A percentile compares a stretch with the other conserved stretches of the same genome.
These are phyloP conservation scores for Trifolium dubium DNA, from an alignment of 306 rosid genomes.

Conservation along the genomic window DNA sequence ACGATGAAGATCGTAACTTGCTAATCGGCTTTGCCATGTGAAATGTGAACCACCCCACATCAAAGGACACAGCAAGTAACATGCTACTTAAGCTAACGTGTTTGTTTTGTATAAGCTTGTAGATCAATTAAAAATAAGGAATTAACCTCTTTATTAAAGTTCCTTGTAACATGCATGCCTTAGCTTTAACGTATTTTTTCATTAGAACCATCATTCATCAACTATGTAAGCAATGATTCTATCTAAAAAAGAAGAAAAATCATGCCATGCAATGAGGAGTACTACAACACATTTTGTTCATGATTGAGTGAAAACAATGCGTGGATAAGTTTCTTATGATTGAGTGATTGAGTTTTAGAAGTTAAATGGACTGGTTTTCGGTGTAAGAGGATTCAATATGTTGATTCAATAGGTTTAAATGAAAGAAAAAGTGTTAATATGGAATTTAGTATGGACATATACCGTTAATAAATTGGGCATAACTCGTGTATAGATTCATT, in stretches of 20 bases:
- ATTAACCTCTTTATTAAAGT: background rate
- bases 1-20: background rate
- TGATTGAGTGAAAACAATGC: no score
- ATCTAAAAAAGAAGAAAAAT: no score
- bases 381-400: no score
- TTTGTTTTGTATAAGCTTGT: background rate
- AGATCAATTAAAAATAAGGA: background rate
- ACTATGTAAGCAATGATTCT: background rate
- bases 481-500: no score
- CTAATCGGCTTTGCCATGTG: slow-evolving; percentile 9
- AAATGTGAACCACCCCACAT: background rate
- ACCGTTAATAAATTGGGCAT: no score
- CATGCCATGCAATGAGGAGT: background rate
- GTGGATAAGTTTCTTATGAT: no score
- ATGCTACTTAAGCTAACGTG: slow-evolving; percentile 17
- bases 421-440: no score
- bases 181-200: background rate
- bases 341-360: no score
- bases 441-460: no score
- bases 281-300: no score
- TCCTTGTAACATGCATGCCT: background rate
- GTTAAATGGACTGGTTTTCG: no score
- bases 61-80: background rate
- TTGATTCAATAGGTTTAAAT: no score
- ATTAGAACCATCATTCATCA: background rate